Base-by-base conservation (phyloP, 768 basidiomycete species). In the Cystofilobasidium capitatum region DNA sequence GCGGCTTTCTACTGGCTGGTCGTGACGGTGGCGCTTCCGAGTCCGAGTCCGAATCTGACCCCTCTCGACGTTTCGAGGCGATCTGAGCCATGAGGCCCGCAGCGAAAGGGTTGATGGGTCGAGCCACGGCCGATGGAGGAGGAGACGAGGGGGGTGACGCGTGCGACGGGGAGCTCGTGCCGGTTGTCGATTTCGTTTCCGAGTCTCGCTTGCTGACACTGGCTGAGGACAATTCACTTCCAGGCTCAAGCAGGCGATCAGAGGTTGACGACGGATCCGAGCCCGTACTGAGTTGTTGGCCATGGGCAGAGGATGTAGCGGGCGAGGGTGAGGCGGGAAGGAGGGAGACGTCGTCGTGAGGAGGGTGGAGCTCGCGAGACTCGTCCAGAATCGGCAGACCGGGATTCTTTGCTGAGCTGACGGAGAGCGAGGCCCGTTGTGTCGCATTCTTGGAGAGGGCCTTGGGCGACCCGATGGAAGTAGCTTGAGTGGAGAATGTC, bases 401-500 rank as follows among this genome's bases (percentile, higher is more conserved):
- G 13, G 6, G 5, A 20, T 14, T 13, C 51, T 55, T 55, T 13
- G 51, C 10, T 16, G 51, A 14, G 51, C 51, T 31, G 51, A 17
- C 49, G 24, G 24, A 10, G 24, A 4, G 6, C 45, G 17, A 26
- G 51, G n/a, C 29, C 14, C 2, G 31, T 55, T 14, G 2, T 17
- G 3, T 22, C 33, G 10, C 10, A 42, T 42, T 10, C 40, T 10
- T 10, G 20, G 20, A 17, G 17, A 16, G 51, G 4, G n/a, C 29
- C 8, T 16, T 55, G 7, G 51, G 36, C 45, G 83, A 83, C 69
- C 80, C 80, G 51, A 83, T 77, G 47, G 85, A 86, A 10, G 85
- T 85, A n/a, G 81, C 74, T 45, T 79, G 75, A 2, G 84, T 84
- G 40, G 83, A 82, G 64, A 83, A 82, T 4, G 83, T 84, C 6